Conservation (phyloP, 2,329 filamentous ascomycete species). For the Aquanectria penicillioides region DNA sequence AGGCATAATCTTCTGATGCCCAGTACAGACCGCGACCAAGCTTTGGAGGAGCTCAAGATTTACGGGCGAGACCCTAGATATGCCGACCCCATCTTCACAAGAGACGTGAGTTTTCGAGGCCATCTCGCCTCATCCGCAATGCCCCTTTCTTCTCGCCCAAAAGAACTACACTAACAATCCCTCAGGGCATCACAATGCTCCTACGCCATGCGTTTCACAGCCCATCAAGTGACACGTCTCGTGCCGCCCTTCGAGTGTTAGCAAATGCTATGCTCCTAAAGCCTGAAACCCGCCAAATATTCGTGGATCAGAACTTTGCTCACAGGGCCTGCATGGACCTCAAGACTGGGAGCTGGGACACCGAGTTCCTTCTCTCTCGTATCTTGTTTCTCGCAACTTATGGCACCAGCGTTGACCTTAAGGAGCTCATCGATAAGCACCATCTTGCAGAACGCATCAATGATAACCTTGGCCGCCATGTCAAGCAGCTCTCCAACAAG, state of each 20-base stretch:
- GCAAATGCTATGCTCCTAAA: conserved; percentile 76
- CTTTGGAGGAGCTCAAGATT: conserved; percentile 75
- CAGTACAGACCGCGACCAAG: conserved; percentile 67
- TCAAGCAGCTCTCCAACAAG: conserved; percentile 52
- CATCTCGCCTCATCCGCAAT: background rate
- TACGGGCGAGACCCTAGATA: conserved; percentile 72
- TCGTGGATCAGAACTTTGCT: conserved; percentile 60
- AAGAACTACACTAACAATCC: conserved; percentile 20
- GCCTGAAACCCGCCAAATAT: conserved; percentile 54
- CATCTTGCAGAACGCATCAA: conserved; percentile 67
- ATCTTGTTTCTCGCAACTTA: conserved; percentile 57
- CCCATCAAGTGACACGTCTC: conserved; percentile 69
- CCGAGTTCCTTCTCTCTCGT: conserved; percentile 79
- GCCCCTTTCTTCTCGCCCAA: background rate
- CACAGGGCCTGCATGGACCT: conserved; percentile 75
- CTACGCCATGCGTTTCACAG: conserved; percentile 78
- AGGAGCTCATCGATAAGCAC: conserved; percentile 57
- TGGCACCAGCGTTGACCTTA: conserved; percentile 60
- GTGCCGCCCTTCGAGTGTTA: conserved; percentile 82
- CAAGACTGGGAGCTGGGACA: conserved; percentile 78
- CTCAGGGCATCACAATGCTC: conserved; percentile 79
- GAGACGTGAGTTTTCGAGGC: conserved; percentile 62
- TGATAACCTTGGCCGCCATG: conserved; percentile 77
- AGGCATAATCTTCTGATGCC: conserved; percentile 24
- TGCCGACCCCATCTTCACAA: conserved; percentile 86